Conservation (phyloP, 345 rosid genomes). For the Salix arbutifolia region DNA sequence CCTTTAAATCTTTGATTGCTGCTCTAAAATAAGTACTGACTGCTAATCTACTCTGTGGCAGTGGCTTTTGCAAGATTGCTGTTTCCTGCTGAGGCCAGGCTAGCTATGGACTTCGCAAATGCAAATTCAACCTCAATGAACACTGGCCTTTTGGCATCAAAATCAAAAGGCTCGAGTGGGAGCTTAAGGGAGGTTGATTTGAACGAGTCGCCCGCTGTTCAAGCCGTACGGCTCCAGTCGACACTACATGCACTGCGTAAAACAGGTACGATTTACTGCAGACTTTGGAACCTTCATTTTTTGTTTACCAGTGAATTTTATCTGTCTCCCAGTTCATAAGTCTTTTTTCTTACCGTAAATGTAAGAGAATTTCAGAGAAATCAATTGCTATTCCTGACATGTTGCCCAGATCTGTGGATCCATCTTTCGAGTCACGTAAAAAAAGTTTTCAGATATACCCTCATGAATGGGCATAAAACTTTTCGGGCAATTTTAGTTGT, state of each 20-base stretch:
- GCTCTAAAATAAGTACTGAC: background rate
- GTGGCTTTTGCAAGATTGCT: conserved; percentile 39
- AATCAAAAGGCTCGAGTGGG: conserved; percentile 15
- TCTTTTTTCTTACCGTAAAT: background rate
- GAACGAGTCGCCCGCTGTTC: conserved; percentile 28
- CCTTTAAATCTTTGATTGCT: background rate
- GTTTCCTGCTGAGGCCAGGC: conserved; percentile 44
- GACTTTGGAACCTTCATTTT: background rate
- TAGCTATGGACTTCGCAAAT: conserved; percentile 44
- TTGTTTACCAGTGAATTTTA: background rate
- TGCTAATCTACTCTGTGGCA: conserved; percentile 16
- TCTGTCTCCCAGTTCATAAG: background rate
- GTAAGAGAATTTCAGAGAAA: background rate
- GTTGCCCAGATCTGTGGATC: background rate
- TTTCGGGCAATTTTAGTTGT: background rate
- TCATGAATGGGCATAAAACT: background rate
- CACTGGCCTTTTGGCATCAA: conserved; percentile 13
- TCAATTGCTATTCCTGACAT: background rate
- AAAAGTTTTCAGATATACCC: background rate
- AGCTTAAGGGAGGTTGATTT: conserved; percentile 19
- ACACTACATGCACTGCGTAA: conserved; percentile 33
- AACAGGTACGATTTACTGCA: conserved; percentile 27
- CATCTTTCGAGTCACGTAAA: background rate
- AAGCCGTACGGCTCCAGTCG: conserved; percentile 17
- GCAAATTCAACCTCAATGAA: conserved; percentile 24